Evolutionary conservation across 805 yeast genomes (phyloP).

Genomic region (Monosporozyma unispora): DNA sequence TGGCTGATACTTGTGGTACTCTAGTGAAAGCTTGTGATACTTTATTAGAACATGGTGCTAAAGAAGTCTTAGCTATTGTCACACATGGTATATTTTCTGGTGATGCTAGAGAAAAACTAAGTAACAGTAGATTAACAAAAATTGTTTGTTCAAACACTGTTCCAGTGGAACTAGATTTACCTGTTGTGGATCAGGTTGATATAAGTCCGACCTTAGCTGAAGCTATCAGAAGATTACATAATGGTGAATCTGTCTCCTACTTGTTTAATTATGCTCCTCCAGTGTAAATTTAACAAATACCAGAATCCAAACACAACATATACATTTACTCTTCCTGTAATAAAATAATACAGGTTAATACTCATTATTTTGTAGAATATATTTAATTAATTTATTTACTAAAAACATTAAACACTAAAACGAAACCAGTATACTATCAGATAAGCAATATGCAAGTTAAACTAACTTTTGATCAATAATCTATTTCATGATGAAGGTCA

Average conservation of each 20-base stretch:
- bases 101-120: slow-evolving; percentile 65
- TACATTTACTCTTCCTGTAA: background rate
- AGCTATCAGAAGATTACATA: slow-evolving; percentile 87
- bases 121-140: slow-evolving; percentile 53
- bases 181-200: slow-evolving; percentile 73
- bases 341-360: background rate
- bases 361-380: background rate
- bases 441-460: too few species aligned
- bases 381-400: background rate
- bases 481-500: background rate
- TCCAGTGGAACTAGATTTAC: slow-evolving; percentile 61
- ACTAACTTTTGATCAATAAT: background rate
- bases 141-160: slow-evolving; percentile 92
- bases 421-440: background rate
- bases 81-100: slow-evolving; percentile 94
- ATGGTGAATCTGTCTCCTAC: slow-evolving; percentile 86
- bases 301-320: background rate
- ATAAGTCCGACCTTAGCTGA: slow-evolving; percentile 85
- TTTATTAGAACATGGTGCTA: slow-evolving; percentile 70
- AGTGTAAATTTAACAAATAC: slow-evolving; percentile 9
- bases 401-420: background rate
- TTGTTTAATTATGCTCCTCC: slow-evolving; percentile 43
- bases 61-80: slow-evolving; percentile 81
- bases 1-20: slow-evolving; percentile 99
- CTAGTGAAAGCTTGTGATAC: slow-evolving; percentile 90